Percentiles rank a stretch among this genome's conserved stretches.
Conservation (phyloP, 441 rosid species). For the Populus hybrid region DNA sequence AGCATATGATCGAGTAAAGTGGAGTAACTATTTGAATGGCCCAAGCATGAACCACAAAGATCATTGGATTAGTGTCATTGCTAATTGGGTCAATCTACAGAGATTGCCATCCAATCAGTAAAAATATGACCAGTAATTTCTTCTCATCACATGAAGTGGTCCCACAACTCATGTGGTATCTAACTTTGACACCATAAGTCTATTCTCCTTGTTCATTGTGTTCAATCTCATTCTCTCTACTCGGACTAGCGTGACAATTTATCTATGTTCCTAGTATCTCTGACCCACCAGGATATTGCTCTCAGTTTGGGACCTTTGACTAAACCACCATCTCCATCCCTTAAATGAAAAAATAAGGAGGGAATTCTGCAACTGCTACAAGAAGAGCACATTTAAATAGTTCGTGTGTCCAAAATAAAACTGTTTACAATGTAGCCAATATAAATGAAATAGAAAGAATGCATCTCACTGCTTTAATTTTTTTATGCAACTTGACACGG, state of each 20-base stretch:
- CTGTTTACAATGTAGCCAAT: not conserved
- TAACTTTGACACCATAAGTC: conserved; percentile 1
- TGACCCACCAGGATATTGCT: not conserved
- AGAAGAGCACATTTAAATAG: not conserved
- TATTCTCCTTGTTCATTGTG: conserved; percentile 1
- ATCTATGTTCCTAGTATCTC: not conserved
- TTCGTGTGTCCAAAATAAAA: not conserved
- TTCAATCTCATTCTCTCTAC: conserved; percentile 13
- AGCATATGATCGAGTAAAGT: not conserved
- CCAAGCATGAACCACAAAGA: not conserved
- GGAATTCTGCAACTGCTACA: not conserved
- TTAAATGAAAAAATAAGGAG: not conserved
- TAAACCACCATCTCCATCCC: not conserved
- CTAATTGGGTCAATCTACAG: not conserved
- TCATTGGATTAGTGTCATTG: not conserved
- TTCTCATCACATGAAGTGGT: not conserved
- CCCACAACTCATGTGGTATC: not conserved
- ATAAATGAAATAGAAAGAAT: not conserved
- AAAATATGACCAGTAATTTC: not conserved
- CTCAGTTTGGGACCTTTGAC: conserved; percentile 8
- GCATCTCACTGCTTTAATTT: not conserved
- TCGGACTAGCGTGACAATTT: not conserved
- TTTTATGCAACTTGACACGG: not conserved
- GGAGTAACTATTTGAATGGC: not conserved
- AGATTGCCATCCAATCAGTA: not conserved